phyloP scores from a whole-genome alignment of 1,284 basidiomycete species.

The Apiotrichum gamsii region DNA sequence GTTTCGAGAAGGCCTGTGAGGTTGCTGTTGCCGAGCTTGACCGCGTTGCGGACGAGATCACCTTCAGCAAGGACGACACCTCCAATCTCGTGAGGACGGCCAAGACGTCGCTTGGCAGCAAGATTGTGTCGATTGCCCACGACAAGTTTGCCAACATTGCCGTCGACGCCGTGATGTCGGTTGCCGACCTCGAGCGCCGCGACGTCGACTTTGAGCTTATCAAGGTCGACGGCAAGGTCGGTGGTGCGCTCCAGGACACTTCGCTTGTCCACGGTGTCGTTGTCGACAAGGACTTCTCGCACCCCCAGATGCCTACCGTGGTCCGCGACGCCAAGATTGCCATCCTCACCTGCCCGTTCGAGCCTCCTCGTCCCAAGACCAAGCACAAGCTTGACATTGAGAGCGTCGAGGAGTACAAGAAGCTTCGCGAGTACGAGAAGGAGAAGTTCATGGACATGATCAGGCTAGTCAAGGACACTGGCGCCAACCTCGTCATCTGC shows the following conservation, averaged over 20 bases:
- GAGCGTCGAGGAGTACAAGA: slow-evolving; percentile 95
- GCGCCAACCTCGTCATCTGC: slow-evolving; percentile 96
- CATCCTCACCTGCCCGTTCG: slow-evolving; percentile 97
- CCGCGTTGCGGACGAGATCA: slow-evolving; percentile 74
- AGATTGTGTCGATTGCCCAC: slow-evolving; percentile 97
- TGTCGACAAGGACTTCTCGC: slow-evolving; percentile 99
- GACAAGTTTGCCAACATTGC: slow-evolving; percentile 95
- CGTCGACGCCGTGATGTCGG: slow-evolving; percentile 89
- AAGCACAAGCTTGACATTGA: slow-evolving; percentile 99
- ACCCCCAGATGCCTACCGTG: slow-evolving; percentile 90
- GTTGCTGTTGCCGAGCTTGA: slow-evolving; percentile 88
- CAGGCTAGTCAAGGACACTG: slow-evolving; percentile 89
- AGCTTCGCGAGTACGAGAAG: slow-evolving; percentile 89
- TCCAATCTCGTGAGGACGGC: slow-evolving; percentile 87
- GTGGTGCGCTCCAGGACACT: slow-evolving; percentile 91
- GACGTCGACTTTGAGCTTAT: slow-evolving; percentile 98
- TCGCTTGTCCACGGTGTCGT: slow-evolving; percentile 76
- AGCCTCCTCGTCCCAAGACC: slow-evolving; percentile 97
- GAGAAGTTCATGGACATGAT: slow-evolving; percentile 97
- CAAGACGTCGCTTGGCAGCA: slow-evolving; percentile 92
- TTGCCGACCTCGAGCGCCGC: slow-evolving; percentile 87
- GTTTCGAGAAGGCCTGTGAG: slow-evolving; percentile 87
- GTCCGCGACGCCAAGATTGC: slow-evolving; percentile 87
- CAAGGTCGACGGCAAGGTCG: slow-evolving; percentile 98
- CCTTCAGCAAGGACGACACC: slow-evolving; percentile 75